Percentiles rank a stretch among this genome's conserved stretches.
phyloP scores from a whole-genome alignment of 2,329 filamentous ascomycete species.

The Stagonosporopsis chrysanthemi region DNA sequence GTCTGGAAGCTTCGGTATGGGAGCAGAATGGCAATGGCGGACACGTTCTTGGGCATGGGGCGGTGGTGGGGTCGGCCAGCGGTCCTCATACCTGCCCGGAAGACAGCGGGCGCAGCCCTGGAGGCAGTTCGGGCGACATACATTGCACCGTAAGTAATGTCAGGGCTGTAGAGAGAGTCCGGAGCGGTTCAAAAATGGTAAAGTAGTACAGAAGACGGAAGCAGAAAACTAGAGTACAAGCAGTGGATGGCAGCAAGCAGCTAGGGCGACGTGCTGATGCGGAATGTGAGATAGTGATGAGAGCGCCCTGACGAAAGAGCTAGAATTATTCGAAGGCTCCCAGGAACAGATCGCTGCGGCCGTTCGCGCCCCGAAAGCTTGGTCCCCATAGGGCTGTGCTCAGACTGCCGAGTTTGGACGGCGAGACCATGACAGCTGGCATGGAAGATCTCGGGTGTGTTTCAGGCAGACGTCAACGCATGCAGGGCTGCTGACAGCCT shows the following conservation, averaged over 20 bases:
- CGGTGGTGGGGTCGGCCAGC: slow-evolving; percentile 50
- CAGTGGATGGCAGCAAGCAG: slow-evolving; percentile 12
- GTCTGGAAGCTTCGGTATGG: slow-evolving; percentile 63
- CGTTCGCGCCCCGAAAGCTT: slow-evolving; percentile 15
- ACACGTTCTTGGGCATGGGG: slow-evolving; percentile 59
- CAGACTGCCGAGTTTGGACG: slow-evolving; percentile 6
- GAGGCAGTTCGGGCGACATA: slow-evolving; percentile 55
- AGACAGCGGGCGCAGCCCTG: slow-evolving; percentile 56
- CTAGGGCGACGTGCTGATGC: slow-evolving; percentile 12
- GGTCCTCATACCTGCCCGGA: slow-evolving; percentile 54
- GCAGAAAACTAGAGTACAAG: slow-evolving; percentile 18
- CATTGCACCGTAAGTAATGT: slow-evolving; percentile 49
- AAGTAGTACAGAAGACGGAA: slow-evolving; percentile 8
- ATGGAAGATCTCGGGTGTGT: slow-evolving; percentile 8
- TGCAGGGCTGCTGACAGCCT: neutral
- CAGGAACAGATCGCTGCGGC: slow-evolving; percentile 21
- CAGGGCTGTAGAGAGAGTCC: slow-evolving; percentile 21
- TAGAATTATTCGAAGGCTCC: slow-evolving; percentile 10
- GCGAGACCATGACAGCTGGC: slow-evolving; percentile 9
- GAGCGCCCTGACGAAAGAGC: slow-evolving; percentile 25
- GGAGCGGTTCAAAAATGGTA: neutral
- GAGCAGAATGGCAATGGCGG: slow-evolving; percentile 65
- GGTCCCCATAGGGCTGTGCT: slow-evolving; percentile 7
- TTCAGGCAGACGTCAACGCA: slow-evolving; percentile 14
- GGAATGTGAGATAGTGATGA: slow-evolving; percentile 28